A percentile compares a stretch with the other conserved stretches of the same genome.
Conservation (phyloP, 208 protist species). For the Leptomonas seymouri region DNA sequence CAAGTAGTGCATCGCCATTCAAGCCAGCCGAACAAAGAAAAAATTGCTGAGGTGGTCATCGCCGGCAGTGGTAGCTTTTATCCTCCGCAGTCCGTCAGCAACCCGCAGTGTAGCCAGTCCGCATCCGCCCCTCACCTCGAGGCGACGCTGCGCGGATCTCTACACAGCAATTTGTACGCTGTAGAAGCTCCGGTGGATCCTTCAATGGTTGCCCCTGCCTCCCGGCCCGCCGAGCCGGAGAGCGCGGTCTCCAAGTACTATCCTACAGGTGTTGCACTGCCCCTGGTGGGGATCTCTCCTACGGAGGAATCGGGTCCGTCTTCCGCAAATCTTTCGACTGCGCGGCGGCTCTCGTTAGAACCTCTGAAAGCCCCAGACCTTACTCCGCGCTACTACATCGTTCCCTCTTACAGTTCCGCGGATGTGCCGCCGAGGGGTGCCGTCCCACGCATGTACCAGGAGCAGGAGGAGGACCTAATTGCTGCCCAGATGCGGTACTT, state of each 20-base stretch:
- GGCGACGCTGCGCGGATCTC: background rate
- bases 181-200: conserved; percentile 4
- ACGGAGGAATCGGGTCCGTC: conserved; percentile 5
- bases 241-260: conserved; percentile 7
- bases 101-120: background rate
- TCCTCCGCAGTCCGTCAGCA: conserved; percentile 3
- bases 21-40: conserved; percentile 5
- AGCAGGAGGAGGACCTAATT: background rate
- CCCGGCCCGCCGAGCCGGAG: conserved; percentile 1
- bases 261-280: background rate
- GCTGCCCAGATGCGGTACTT: background rate
- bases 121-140: background rate
- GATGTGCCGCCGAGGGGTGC: background rate
- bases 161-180: background rate
- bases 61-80: background rate
- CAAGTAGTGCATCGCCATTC: conserved; percentile 19
- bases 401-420: background rate
- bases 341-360: background rate
- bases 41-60: conserved; percentile 15
- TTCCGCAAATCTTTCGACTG: conserved; percentile 1
- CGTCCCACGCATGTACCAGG: background rate
- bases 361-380: background rate
- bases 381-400: background rate
- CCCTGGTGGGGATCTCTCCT: background rate
- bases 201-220: background rate